These are phyloP conservation scores for Petunia axillaris DNA, from an alignment of 257 asterid species.

Conservation along the genomic window DNA sequence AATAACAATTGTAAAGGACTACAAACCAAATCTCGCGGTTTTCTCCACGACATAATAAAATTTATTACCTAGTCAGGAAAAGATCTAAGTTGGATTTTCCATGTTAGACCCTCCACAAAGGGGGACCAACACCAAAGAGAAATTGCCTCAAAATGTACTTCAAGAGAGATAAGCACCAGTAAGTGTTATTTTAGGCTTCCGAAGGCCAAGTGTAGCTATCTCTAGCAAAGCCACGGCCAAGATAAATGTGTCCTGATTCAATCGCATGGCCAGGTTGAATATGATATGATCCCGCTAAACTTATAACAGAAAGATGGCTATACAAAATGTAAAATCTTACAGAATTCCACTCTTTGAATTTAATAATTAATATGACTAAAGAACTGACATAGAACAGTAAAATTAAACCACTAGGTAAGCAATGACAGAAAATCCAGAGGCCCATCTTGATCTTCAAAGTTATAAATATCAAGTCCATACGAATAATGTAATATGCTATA, in stretches of 20 bases:
- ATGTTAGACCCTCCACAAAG: not conserved
- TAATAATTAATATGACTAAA: not conserved
- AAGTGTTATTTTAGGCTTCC: not conserved
- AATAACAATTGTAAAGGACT: no score
- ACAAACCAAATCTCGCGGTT: no score
- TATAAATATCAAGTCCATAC: not conserved
- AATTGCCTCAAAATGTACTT: not conserved
- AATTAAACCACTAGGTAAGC: not conserved
- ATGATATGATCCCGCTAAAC: not conserved
- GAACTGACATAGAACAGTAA: not conserved
- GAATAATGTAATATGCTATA: not conserved
- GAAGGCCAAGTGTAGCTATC: constrained; percentile 5
- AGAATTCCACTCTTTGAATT: not conserved
- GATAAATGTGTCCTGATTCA: constrained; percentile 8
- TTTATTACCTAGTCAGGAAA: not conserved
- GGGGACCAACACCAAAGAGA: not conserved
- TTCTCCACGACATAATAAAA: not conserved
- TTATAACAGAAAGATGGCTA: not conserved
- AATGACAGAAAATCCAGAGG: not conserved
- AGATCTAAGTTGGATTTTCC: constrained; percentile 11
- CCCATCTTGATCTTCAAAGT: constrained; percentile 15
- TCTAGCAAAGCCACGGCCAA: not conserved
- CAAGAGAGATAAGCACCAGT: not conserved
- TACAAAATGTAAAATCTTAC: not conserved
- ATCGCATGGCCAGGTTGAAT: not conserved